These are phyloP conservation scores for Nakataea oryzae DNA, from an alignment of 2,329 filamentous ascomycete species.

Conservation along the genomic window DNA sequence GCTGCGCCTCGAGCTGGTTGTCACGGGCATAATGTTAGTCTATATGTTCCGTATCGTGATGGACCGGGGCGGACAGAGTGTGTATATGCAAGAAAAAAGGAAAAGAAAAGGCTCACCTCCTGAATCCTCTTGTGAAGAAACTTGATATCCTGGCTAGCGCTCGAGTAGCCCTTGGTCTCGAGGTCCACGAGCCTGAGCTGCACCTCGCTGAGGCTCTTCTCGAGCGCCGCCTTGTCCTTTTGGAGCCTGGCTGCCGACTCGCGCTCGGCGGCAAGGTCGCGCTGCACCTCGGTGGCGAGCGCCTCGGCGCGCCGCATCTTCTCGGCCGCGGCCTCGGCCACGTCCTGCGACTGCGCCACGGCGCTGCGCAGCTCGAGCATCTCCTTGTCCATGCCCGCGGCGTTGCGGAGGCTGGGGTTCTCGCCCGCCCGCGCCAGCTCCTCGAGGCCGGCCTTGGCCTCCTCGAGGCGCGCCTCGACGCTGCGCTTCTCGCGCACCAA, in stretches of 20 bases:
- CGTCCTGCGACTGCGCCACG: slow-evolving; percentile 87
- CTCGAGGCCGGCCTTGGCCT: slow-evolving; percentile 81
- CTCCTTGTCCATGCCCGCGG: slow-evolving; percentile 79
- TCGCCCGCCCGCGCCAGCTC: slow-evolving; percentile 77
- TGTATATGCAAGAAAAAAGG: neutral
- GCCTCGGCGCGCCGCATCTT: slow-evolving; percentile 96
- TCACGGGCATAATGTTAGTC: slow-evolving; percentile 14
- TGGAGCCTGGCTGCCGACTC: slow-evolving; percentile 73
- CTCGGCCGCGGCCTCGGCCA: slow-evolving; percentile 81
- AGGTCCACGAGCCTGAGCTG: slow-evolving; percentile 85
- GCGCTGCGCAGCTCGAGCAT: slow-evolving; percentile 80
- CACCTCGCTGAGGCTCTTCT: slow-evolving; percentile 83
- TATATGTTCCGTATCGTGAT: neutral
- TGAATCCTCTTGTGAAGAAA: slow-evolving; percentile 91
- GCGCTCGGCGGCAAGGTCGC: slow-evolving; percentile 78
- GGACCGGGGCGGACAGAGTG: too few species aligned
- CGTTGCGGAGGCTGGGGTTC: slow-evolving; percentile 79
- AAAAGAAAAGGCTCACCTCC: slow-evolving; percentile 57
- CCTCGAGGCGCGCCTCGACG: slow-evolving; percentile 72
- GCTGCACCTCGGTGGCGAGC: slow-evolving; percentile 78
- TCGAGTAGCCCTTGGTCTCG: slow-evolving; percentile 95
- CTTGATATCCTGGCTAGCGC: slow-evolving; percentile 85
- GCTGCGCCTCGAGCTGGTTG: slow-evolving; percentile 72
- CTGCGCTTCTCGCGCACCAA: slow-evolving; percentile 83
- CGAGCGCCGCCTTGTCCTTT: slow-evolving; percentile 79